Conservation (phyloP, 2,329 filamentous ascomycete genomes). For the Ascosphaera apis region DNA sequence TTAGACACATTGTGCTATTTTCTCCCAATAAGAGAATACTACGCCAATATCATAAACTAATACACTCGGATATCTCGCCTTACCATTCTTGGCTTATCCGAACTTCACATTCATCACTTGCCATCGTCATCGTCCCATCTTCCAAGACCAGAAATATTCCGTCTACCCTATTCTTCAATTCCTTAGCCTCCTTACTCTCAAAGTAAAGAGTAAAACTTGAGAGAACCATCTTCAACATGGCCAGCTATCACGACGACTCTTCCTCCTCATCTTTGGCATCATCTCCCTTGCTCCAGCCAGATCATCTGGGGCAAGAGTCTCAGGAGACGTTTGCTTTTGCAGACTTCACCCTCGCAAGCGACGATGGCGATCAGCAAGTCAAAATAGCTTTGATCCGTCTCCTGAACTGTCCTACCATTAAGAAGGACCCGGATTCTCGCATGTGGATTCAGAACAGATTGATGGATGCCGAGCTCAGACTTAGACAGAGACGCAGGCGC, state of each 20-base stretch:
- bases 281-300: neutral
- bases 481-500: constrained; percentile 6
- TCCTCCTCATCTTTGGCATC: neutral
- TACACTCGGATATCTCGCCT: no score
- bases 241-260: neutral
- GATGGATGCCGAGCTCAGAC: constrained; percentile 7
- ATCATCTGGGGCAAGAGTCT: neutral
- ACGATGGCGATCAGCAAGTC: constrained; percentile 6
- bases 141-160: no score
- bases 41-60: no score
- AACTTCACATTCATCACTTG: no score
- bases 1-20: no score
- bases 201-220: no score
- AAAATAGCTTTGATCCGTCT: constrained; percentile 7
- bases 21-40: no score
- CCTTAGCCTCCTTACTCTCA: no score
- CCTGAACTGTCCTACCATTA: constrained; percentile 6
- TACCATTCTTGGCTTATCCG: no score
- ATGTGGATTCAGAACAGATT: constrained; percentile 7
- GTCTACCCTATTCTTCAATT: no score
- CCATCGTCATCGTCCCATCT: no score
- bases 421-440: constrained; percentile 6
- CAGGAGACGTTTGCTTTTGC: neutral
- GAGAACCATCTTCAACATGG: neutral
- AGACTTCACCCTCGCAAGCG: neutral